A percentile compares a stretch with the other conserved stretches of the same genome.
Conservation (phyloP, 495 filamentous ascomycete genomes). For the Penicillium robsamsonii region DNA sequence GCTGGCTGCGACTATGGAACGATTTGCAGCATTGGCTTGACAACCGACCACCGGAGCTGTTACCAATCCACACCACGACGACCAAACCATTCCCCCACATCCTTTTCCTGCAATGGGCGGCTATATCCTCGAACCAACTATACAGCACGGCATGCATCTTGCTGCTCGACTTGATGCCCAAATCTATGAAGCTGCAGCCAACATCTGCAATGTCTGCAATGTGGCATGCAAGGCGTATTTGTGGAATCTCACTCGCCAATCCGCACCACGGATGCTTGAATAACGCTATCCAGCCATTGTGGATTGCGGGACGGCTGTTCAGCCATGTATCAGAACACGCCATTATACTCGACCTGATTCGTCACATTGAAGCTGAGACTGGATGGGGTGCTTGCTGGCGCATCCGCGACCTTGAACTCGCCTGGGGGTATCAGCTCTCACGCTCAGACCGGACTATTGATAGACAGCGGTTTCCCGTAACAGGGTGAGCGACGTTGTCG, state of each 20-base stretch:
- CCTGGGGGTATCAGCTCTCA: constrained; percentile 42
- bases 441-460: constrained; percentile 7
- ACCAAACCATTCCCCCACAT: constrained; percentile 44
- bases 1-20: constrained; percentile 42
- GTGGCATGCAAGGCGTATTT: constrained; percentile 50
- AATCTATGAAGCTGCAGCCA: constrained; percentile 28
- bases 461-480: constrained; percentile 9
- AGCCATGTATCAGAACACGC: constrained; percentile 46
- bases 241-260: constrained; percentile 49
- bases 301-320: constrained; percentile 47
- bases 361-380: constrained; percentile 41
- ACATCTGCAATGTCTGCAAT: constrained; percentile 29
- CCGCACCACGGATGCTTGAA: constrained; percentile 48
- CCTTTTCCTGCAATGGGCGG: constrained; percentile 46
- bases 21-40: constrained; percentile 43
- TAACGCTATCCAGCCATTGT: constrained; percentile 50
- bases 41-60: constrained; percentile 39
- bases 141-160: constrained; percentile 49
- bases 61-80: constrained; percentile 33
- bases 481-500: constrained; percentile 5
- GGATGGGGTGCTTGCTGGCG: constrained; percentile 50
- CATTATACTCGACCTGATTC: constrained; percentile 40
- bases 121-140: constrained; percentile 50
- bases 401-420: constrained; percentile 42
- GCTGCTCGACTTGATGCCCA: constrained; percentile 41